Percentiles rank a stretch among this genome's conserved stretches.
Evolutionary conservation across 2,329 filamentous ascomycete species (phyloP).

Genomic region (Chlorencoelia australis): DNA sequence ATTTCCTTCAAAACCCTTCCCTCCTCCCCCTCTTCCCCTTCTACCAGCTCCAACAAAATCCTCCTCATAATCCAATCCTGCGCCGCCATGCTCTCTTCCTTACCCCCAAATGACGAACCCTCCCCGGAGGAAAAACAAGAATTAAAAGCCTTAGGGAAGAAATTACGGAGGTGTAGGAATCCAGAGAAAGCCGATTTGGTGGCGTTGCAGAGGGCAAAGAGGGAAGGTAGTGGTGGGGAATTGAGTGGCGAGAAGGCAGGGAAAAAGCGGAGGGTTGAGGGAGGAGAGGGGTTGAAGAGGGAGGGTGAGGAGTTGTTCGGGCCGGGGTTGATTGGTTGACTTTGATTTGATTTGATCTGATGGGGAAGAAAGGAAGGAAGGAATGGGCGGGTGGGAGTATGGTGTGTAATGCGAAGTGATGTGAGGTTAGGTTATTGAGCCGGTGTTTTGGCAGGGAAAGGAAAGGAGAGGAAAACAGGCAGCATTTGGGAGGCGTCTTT

Average conservation of each 20-base stretch:
- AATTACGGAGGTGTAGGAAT: constrained; percentile 64
- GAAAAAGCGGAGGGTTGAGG: constrained; percentile 34
- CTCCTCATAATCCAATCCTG: not conserved
- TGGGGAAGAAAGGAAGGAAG: too few relatives aligned
- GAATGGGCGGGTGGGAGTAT: too few relatives aligned
- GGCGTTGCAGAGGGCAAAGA: constrained; percentile 48
- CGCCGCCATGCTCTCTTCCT: not conserved
- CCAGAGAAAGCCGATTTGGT: constrained; percentile 66
- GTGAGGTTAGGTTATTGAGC: too few relatives aligned
- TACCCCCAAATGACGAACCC: constrained; percentile 14
- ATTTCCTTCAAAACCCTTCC: constrained; percentile 24
- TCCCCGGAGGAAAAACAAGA: constrained; percentile 31
- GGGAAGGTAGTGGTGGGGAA: constrained; percentile 32
- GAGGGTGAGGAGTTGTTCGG: constrained; percentile 29
- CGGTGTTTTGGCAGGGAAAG: too few relatives aligned
- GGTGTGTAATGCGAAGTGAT: too few relatives aligned
- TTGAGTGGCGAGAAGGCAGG: constrained; percentile 19
- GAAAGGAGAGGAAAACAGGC: too few relatives aligned
- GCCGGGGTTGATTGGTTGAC: constrained; percentile 13
- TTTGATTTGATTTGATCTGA: too few relatives aligned
- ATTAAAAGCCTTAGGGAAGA: constrained; percentile 52
- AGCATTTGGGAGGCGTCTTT: too few relatives aligned
- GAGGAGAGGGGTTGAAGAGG: constrained; percentile 27
- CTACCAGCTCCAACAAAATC: constrained; percentile 2
- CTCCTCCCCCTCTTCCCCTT: not conserved